These are phyloP conservation scores for Brassica hybrid DNA, from an alignment of 441 rosid species.

Conservation along the genomic window DNA sequence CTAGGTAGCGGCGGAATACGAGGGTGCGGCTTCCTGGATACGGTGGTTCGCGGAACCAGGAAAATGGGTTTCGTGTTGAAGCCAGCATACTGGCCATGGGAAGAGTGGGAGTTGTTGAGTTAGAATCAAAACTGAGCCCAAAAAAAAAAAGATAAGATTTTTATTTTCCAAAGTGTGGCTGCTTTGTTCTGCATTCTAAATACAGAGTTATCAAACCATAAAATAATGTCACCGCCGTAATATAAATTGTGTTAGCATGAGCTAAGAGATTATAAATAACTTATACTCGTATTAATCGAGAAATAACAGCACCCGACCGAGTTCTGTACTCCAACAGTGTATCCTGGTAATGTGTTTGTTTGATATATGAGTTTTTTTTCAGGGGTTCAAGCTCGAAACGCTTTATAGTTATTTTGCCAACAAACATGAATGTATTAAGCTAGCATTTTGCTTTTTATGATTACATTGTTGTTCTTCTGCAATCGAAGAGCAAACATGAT, in stretches of 20 bases:
- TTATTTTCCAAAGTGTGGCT: background rate
- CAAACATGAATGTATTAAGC: too few species aligned
- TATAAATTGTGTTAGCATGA: too few species aligned
- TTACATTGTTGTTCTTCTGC: background rate
- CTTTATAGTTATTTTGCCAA: too few species aligned
- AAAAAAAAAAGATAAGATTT: background rate
- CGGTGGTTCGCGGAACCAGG: conserved; percentile 32
- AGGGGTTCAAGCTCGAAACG: too few species aligned
- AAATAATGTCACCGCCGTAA: too few species aligned
- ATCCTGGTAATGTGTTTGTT: too few species aligned
- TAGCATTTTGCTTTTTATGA: too few species aligned
- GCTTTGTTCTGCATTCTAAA: background rate
- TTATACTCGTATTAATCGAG: too few species aligned
- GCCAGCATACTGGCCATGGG: conserved; percentile 21
- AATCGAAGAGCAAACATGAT: conserved; percentile 92
- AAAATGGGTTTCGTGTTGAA: conserved; percentile 32
- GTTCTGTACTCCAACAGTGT: too few species aligned
- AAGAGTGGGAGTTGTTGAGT: background rate
- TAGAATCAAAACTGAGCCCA: background rate
- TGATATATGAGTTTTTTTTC: too few species aligned
- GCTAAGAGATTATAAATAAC: too few species aligned
- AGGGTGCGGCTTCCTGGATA: conserved; percentile 30
- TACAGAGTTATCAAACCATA: background rate
- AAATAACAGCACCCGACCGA: too few species aligned
- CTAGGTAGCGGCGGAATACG: conserved; percentile 34